Conservation (phyloP, 768 basidiomycete genomes). For the Rhizopogon rudus region DNA sequence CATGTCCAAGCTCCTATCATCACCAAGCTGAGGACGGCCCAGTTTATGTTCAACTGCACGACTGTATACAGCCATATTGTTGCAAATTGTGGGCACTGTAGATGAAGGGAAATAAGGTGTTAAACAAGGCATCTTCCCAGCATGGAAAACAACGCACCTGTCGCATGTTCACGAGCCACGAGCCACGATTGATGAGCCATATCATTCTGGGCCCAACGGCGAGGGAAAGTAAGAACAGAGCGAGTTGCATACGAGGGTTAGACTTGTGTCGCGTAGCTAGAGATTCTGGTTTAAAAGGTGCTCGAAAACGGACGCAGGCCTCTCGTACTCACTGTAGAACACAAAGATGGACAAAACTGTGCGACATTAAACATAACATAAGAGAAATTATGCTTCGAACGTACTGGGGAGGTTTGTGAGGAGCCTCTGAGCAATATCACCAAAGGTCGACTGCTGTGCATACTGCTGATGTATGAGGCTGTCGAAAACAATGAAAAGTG, state of each 20-base stretch:
- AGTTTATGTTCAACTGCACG: constrained; percentile 61
- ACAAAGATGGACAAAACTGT: constrained; percentile 71
- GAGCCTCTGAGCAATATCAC: constrained; percentile 52
- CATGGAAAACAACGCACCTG: constrained; percentile 42
- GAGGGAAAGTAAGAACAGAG: constrained; percentile 55
- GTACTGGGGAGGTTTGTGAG: constrained; percentile 67
- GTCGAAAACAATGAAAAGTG: constrained; percentile 3
- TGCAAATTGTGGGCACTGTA: constrained; percentile 69
- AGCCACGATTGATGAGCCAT: constrained; percentile 63
- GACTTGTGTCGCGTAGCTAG: constrained; percentile 61
- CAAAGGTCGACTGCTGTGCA: constrained; percentile 48
- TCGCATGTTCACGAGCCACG: constrained; percentile 67
- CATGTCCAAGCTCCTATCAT: constrained; percentile 53
- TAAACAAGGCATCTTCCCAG: neutral
- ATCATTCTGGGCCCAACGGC: constrained; percentile 61
- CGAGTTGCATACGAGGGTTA: constrained; percentile 44
- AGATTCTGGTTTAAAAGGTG: constrained; percentile 2
- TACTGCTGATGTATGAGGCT: constrained; percentile 82
- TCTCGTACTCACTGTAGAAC: constrained; percentile 57
- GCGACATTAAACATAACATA: constrained; percentile 2
- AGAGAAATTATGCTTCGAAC: constrained; percentile 19
- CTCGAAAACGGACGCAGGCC: neutral
- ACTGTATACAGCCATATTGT: constrained; percentile 77
- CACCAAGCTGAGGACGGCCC: constrained; percentile 52
- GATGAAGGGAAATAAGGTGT: constrained; percentile 2